Conservation (phyloP, 345 rosid species). For the Salix caprea region DNA sequence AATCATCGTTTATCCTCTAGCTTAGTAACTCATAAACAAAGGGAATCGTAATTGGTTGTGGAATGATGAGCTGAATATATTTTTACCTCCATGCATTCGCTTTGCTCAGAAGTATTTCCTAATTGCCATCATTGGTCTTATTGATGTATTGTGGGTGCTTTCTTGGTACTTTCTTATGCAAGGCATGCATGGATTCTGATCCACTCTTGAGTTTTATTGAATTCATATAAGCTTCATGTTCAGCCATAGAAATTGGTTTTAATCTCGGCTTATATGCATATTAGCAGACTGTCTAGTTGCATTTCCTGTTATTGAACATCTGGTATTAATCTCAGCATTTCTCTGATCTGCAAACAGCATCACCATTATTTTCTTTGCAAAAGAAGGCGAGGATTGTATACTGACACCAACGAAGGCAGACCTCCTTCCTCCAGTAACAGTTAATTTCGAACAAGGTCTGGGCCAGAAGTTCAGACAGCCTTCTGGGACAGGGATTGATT, state of each 20-base stretch:
- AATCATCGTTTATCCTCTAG: neutral
- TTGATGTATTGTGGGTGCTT: neutral
- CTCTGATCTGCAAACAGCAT: constrained; percentile 47
- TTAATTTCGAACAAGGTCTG: constrained; percentile 71
- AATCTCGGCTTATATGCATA: neutral
- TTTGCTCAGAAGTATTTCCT: neutral
- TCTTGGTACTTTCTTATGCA: neutral
- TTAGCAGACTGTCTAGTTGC: neutral
- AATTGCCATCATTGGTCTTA: neutral
- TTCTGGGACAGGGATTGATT: constrained; percentile 76
- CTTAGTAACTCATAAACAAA: neutral
- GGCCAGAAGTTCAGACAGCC: constrained; percentile 88
- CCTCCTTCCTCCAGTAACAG: constrained; percentile 55
- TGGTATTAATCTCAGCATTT: neutral
- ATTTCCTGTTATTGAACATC: constrained; percentile 1
- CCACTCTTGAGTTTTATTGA: neutral
- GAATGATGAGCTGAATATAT: constrained; percentile 2
- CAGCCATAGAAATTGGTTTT: neutral
- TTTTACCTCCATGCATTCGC: neutral
- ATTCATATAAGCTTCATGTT: neutral
- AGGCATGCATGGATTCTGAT: neutral
- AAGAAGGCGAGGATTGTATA: constrained; percentile 68
- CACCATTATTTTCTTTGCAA: constrained; percentile 75
- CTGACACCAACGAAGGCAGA: constrained; percentile 60
- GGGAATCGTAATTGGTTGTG: neutral